phyloP scores from a whole-genome alignment of 148 eudicot genomes.

The Cornus controversa region DNA sequence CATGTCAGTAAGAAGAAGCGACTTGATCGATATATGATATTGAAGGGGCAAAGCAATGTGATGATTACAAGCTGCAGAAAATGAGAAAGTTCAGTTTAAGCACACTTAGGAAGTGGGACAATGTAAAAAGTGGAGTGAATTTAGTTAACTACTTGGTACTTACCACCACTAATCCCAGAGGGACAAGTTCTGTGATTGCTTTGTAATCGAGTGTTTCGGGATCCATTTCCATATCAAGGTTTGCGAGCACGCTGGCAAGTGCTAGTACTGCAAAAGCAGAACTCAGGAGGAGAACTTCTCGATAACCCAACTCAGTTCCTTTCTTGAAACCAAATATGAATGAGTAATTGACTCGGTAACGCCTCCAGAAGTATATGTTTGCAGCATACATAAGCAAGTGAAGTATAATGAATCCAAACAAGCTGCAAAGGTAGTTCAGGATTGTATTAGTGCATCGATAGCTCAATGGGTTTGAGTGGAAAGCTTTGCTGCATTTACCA shows the following conservation, averaged over 20 bases:
- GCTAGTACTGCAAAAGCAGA: slow-evolving; percentile 23
- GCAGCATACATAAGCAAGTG: slow-evolving; percentile 32
- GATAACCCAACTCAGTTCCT: slow-evolving; percentile 28
- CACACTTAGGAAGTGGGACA: no score
- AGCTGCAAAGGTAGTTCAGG: slow-evolving; percentile 15
- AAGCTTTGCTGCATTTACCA: no score
- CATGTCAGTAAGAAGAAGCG: slow-evolving; percentile 45
- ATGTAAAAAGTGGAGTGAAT: neutral
- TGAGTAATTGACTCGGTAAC: slow-evolving; percentile 33
- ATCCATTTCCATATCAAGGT: slow-evolving; percentile 37
- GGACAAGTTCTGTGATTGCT: slow-evolving; percentile 27
- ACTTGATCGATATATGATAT: slow-evolving; percentile 51
- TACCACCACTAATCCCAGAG: slow-evolving; percentile 29
- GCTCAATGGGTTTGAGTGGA: no score
- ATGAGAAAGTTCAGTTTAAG: neutral
- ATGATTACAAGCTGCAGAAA: slow-evolving; percentile 20
- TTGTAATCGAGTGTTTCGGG: slow-evolving; percentile 11
- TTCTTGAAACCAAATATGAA: slow-evolving; percentile 37
- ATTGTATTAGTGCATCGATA: neutral
- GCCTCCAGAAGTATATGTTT: slow-evolving; percentile 34
- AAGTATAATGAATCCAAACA: slow-evolving; percentile 31
- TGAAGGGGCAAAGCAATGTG: slow-evolving; percentile 26
- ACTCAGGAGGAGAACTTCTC: slow-evolving; percentile 23
- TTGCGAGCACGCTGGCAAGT: slow-evolving; percentile 23
- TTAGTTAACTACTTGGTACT: neutral